Conservation (phyloP, 441 rosid genomes). For the Capsella rubella region DNA sequence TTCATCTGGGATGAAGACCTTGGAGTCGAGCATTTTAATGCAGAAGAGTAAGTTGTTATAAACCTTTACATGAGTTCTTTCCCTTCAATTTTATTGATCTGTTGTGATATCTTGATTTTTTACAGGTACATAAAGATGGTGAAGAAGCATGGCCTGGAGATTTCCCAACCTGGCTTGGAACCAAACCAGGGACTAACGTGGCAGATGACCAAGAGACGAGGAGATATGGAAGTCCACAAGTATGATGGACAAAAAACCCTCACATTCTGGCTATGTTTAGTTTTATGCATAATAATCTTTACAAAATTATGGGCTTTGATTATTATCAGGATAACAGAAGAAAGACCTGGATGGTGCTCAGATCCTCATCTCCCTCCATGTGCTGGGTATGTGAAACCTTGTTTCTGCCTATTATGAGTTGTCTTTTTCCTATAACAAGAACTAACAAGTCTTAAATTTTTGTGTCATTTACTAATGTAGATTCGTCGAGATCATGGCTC, state of each 20-base stretch:
- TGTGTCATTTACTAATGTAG: conserved; percentile 51
- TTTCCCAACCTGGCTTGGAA: conserved; percentile 97
- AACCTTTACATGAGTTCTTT: conserved; percentile 9
- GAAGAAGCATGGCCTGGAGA: conserved; percentile 89
- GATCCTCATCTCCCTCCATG: conserved; percentile 93
- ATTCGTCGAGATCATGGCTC: conserved; percentile 99
- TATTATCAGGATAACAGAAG: conserved; percentile 65
- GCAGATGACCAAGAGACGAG: conserved; percentile 97
- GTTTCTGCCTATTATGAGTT: conserved; percentile 23
- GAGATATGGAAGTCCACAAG: conserved; percentile 89
- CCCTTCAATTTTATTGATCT: conserved; percentile 17
- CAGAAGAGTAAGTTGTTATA: conserved; percentile 73
- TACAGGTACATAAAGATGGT: conserved; percentile 77
- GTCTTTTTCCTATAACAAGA: background rate
- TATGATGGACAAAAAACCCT: conserved; percentile 40
- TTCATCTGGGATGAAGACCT: conserved; percentile 99
- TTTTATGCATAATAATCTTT: conserved; percentile 3
- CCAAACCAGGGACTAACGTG: conserved; percentile 84
- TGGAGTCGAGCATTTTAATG: conserved; percentile 90
- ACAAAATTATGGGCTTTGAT: conserved; percentile 13
- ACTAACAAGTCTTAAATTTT: conserved; percentile 5
- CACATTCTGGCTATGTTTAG: background rate
- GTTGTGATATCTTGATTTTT: conserved; percentile 19
- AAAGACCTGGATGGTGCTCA: conserved; percentile 88
- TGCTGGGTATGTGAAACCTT: conserved; percentile 77